Base-by-base conservation (phyloP, 371 early-diverging fungal genomes). In the Choanephora cucurbitarum region DNA sequence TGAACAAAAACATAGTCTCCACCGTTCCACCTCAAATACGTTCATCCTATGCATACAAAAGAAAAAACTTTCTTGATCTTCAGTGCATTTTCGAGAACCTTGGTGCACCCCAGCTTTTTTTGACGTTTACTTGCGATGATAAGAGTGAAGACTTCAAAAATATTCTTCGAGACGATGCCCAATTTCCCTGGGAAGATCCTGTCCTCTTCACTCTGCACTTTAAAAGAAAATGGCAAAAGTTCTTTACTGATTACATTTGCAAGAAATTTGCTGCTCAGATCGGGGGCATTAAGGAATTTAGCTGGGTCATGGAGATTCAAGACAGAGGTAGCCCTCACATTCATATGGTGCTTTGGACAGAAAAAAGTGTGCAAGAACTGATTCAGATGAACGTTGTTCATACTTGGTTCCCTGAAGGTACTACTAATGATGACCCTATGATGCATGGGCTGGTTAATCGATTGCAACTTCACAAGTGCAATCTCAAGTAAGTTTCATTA, bases 221-320 rank as follows among this genome's bases (percentile, higher is more conserved):
- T 14, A 45, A 28, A 39, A 18, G 55, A 22, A 46, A 37, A 23
- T 55, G 55, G 47, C 10, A 19, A 10, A 24, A 55, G 18, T 55
- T 55, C 23, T 45, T 55, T 22, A 55, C 37, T 0, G n/a, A 15
- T 3, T 46, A 37, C 18, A 39, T 55, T 18, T n/a, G 21, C 2
- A 11, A 24, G 0, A 37, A 46, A 15, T 55, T 55, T 46, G 46
- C 46, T 23, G 15, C 37, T n/a, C 34, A 46, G 23, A 46, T 55
- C 39, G 47, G 47, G 2, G 55, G 55, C 22, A 46, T 55, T 14
- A 22, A 46, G 17, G 47, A 55, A 10, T 39, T 23, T 15, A 46
- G 40, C 22, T 55, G 47, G 46, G 55, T 55, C 2, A 17, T 46
- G 28, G 55, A 55, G 40, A 14, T 23, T 13, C 55, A 55, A 31